phyloP scores from a whole-genome alignment of 1,284 basidiomycete genomes.

The Pseudozyma thailandica region DNA sequence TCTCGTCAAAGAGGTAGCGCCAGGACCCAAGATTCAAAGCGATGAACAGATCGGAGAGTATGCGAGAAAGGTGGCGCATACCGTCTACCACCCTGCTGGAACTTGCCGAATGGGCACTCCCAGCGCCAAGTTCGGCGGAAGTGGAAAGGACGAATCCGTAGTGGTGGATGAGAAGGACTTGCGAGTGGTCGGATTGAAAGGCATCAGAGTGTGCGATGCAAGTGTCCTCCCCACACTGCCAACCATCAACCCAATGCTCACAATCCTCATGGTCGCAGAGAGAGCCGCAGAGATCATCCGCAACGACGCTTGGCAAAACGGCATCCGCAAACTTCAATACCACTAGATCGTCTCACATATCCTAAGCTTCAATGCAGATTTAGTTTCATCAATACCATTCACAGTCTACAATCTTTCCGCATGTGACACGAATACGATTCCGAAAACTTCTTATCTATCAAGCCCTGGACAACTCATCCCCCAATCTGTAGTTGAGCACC shows the following conservation, averaged over 20 bases:
- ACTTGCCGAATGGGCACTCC: constrained; percentile 68
- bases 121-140: constrained; percentile 10
- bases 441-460: too few relatives aligned
- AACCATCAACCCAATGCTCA: constrained; percentile 63
- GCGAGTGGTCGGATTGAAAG: constrained; percentile 58
- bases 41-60: constrained; percentile 66
- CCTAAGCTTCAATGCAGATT: background rate
- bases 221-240: constrained; percentile 65
- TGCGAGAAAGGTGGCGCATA: constrained; percentile 66
- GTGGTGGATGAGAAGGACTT: constrained; percentile 66
- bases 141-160: constrained; percentile 49
- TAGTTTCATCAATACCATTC: too few relatives aligned
- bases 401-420: too few relatives aligned
- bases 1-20: constrained; percentile 69
- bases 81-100: constrained; percentile 68
- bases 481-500: constrained; percentile 60
- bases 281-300: constrained; percentile 65
- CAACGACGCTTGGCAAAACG: constrained; percentile 59
- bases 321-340: constrained; percentile 34
- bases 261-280: constrained; percentile 64
- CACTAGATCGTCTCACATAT: constrained; percentile 12
- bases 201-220: constrained; percentile 66
- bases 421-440: background rate
- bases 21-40: constrained; percentile 63
- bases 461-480: constrained; percentile 40